phyloP scores from a whole-genome alignment of 768 basidiomycete species.

The Hypholoma fasciculare region DNA sequence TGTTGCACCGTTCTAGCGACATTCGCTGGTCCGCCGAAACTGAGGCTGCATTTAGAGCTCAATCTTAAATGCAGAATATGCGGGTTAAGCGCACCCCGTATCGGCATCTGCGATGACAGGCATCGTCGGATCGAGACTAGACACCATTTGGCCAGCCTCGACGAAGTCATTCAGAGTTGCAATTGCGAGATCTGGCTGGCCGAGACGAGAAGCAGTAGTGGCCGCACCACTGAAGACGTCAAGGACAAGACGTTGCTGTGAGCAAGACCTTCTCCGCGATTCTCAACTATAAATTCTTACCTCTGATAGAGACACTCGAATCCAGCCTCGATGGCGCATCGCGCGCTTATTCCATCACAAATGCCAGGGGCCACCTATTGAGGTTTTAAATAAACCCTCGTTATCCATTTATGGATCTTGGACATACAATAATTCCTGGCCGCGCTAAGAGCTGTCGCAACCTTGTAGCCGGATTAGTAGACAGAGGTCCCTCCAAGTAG shows the following conservation, averaged over 20 bases:
- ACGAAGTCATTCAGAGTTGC: constrained; percentile 80
- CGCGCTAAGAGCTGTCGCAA: constrained; percentile 67
- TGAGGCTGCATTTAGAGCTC: constrained; percentile 6
- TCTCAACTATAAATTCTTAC: constrained; percentile 21
- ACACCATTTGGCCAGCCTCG: constrained; percentile 71
- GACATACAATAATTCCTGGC: constrained; percentile 74
- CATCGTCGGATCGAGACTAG: constrained; percentile 57
- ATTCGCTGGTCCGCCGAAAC: constrained; percentile 71
- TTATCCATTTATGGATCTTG: constrained; percentile 13
- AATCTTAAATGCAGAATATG: background rate
- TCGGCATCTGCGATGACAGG: constrained; percentile 82
- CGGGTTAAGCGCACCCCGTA: constrained; percentile 52
- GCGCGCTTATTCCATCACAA: constrained; percentile 72
- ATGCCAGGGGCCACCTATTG: constrained; percentile 67
- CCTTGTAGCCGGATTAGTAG: constrained; percentile 65
- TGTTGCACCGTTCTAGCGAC: constrained; percentile 72
- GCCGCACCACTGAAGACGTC: constrained; percentile 58
- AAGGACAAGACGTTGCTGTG: background rate
- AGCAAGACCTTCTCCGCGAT: background rate
- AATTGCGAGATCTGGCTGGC: constrained; percentile 76
- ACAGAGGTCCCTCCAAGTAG: constrained; percentile 67
- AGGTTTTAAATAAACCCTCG: background rate
- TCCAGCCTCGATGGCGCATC: constrained; percentile 74
- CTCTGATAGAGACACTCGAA: constrained; percentile 75
- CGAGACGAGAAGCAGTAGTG: constrained; percentile 79